Evolutionary conservation across 352 stramenopile species (phyloP), one percentile per base, ranked within the genome.

Genomic region (Globisporangium polare): DNA sequence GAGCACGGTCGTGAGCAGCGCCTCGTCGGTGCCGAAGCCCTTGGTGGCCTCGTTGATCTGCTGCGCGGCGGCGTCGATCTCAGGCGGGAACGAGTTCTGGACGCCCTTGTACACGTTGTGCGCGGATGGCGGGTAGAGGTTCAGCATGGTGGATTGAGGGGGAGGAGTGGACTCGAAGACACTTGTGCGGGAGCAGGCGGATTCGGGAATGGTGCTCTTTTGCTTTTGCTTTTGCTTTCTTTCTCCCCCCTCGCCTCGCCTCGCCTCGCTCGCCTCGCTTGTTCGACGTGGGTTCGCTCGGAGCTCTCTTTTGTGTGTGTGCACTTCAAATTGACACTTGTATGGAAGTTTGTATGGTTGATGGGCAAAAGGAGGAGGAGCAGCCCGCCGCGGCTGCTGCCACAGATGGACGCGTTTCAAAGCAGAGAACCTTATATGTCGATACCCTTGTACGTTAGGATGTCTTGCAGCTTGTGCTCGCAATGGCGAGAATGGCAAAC

Each of bases 91-190:
- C 43, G 63, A 65, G 24, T 89, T 61, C 45, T 58, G 55, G 39
- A 63, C 58, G 51, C 82, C 80, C 39, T 77, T 75, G 77, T 80
- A 84, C 42, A 85, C 62, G 62, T 76, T 74, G 71, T 89, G 77
- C 53, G 78, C 79, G 3, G 80, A 78, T 49, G 78, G 77, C 37
- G 84, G 80, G 69, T 94, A 94, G 53, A 92, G 75, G 72, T 89
- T 87, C 47, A 91, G 68, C 83, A 89, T 90, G 17, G n/a, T 74
- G 52, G 29, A 31, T 62, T 17, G 20, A 52, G 17, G 18, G 20
- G 31, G 33, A 24, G 17, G 29, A 22, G 26, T n/a, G 50, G 51
- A 33, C 49, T 15, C 43, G 22, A 45, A 56, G 60, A 26, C 35
- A 27, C 33, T 62, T 60, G 35, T 45, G 59, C 15, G 20, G 22